Evolutionary conservation across 345 rosid genomes (phyloP).

Genomic region (Bretschneidera sinensis): DNA sequence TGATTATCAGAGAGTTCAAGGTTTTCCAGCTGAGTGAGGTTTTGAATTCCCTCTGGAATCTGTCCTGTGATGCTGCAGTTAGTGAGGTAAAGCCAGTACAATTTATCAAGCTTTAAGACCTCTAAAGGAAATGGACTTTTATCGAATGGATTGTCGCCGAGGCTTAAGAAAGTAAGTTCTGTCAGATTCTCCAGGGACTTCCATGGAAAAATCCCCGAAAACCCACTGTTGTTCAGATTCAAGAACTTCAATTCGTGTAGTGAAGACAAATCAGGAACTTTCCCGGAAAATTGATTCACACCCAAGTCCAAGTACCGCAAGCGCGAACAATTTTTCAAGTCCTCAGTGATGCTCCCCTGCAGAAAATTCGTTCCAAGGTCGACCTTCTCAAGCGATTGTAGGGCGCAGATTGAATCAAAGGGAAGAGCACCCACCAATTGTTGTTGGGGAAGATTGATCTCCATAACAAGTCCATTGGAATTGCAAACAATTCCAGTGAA

Average conservation of each 20-base stretch:
- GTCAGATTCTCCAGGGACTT: constrained; percentile 45
- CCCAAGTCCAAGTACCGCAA: constrained; percentile 59
- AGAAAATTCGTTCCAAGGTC: constrained; percentile 47
- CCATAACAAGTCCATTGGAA: constrained; percentile 36
- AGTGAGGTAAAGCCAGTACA: constrained; percentile 65
- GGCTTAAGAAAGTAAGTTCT: constrained; percentile 53
- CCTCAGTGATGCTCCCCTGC: constrained; percentile 31
- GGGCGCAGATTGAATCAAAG: constrained; percentile 47
- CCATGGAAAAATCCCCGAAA: constrained; percentile 76
- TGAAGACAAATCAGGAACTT: constrained; percentile 55
- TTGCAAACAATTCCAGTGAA: constrained; percentile 59
- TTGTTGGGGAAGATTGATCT: constrained; percentile 51
- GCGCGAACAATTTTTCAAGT: constrained; percentile 40
- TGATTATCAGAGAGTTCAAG: constrained; percentile 65
- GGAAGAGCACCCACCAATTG: constrained; percentile 46
- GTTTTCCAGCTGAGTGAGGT: constrained; percentile 48
- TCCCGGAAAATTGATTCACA: constrained; percentile 49
- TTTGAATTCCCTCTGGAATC: constrained; percentile 63
- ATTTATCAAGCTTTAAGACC: constrained; percentile 39
- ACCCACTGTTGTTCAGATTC: constrained; percentile 55
- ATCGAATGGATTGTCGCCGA: constrained; percentile 66
- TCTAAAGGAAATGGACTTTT: constrained; percentile 51
- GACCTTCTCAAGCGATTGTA: constrained; percentile 47
- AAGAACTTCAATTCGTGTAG: constrained; percentile 36
- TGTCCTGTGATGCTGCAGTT: constrained; percentile 66